Conservation (phyloP, 208 protist species). For the Naegleria lovaniensis region DNA sequence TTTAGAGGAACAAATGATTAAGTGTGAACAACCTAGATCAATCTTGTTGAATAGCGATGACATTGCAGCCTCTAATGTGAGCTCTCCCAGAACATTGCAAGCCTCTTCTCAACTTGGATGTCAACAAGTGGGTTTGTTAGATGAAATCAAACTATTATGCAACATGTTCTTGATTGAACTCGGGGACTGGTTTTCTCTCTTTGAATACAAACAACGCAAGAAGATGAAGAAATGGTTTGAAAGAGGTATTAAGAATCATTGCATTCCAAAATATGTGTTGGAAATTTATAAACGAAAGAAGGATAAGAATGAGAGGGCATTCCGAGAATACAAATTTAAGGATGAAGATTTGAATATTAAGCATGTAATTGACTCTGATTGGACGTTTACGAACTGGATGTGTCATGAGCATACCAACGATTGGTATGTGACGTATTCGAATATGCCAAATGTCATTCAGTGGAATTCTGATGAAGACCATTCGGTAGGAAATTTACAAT, state of each 20-base stretch:
- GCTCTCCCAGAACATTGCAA: too few relatives aligned
- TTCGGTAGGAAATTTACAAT: neutral
- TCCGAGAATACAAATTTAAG: neutral
- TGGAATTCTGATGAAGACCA: neutral
- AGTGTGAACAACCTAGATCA: neutral
- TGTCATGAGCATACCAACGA: neutral
- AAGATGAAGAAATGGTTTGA: neutral
- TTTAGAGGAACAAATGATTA: neutral
- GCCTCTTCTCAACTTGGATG: too few relatives aligned
- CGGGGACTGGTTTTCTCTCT: neutral
- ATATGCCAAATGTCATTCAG: neutral
- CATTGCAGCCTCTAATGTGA: too few relatives aligned
- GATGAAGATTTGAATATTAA: neutral
- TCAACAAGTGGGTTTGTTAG: neutral
- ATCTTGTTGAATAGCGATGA: too few relatives aligned
- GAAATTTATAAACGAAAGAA: neutral
- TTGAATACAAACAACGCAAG: neutral
- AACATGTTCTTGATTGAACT: neutral
- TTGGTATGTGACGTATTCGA: neutral
- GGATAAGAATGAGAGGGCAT: neutral
- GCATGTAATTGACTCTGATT: neutral
- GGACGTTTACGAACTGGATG: neutral
- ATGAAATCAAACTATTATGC: neutral
- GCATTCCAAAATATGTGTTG: neutral
- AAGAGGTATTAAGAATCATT: neutral